These are phyloP conservation scores for Smallanthus sonchifolius DNA, from an alignment of 129 eudicot genomes.

Conservation along the genomic window DNA sequence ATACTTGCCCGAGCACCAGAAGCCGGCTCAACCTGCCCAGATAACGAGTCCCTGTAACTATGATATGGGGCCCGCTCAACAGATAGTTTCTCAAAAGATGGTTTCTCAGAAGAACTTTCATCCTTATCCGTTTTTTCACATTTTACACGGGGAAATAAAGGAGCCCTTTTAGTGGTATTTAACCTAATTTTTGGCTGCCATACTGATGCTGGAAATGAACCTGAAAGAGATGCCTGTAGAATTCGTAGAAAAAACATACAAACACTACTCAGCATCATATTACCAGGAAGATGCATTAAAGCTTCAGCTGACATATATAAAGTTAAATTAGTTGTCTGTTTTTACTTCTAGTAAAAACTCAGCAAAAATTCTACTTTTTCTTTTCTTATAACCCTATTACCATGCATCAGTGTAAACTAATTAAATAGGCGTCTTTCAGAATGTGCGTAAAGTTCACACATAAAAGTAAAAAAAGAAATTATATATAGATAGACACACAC, in stretches of 20 bases:
- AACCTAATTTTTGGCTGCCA: slow-evolving; percentile 40
- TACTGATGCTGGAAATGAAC: slow-evolving; percentile 42
- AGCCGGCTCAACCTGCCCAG: slow-evolving; percentile 93
- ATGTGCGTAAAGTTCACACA: neutral
- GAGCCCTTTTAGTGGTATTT: slow-evolving; percentile 29
- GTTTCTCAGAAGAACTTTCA: slow-evolving; percentile 35
- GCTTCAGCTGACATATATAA: neutral
- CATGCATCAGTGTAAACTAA: neutral
- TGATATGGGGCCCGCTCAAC: slow-evolving; percentile 83
- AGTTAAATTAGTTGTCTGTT: neutral
- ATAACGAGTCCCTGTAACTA: slow-evolving; percentile 84
- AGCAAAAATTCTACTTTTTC: neutral
- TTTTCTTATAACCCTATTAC: neutral
- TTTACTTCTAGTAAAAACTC: neutral
- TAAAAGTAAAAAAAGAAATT: neutral
- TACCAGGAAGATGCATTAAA: neutral
- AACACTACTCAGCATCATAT: neutral
- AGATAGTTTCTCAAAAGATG: slow-evolving; percentile 50
- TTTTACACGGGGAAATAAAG: slow-evolving; percentile 48
- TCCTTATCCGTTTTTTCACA: slow-evolving; percentile 63
- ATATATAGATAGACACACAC: too few species aligned
- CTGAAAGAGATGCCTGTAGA: slow-evolving; percentile 44
- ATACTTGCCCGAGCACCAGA: slow-evolving; percentile 97
- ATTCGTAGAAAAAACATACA: slow-evolving; percentile 22
- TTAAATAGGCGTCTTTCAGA: neutral